A percentile compares a stretch with the other conserved stretches of the same genome.
Evolutionary conservation across 2,329 filamentous ascomycete genomes (phyloP).

Genomic region (Metarhizium brunneum): DNA sequence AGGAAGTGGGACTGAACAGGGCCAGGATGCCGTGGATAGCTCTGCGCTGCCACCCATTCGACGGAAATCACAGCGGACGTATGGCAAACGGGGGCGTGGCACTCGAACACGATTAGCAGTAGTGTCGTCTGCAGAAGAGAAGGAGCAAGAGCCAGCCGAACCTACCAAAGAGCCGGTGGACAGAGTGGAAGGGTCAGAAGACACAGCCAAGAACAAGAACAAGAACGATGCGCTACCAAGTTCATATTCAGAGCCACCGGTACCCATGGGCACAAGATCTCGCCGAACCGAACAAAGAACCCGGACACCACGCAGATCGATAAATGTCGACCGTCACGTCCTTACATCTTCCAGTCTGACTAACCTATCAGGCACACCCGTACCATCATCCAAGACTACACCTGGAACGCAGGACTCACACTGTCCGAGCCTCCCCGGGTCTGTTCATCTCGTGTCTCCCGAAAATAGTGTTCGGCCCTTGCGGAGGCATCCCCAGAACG

Average conservation of each 20-base stretch:
- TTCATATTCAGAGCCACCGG: not conserved
- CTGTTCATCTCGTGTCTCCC: slow-evolving; percentile 16
- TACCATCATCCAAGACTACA: slow-evolving; percentile 25
- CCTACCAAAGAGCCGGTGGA: not conserved
- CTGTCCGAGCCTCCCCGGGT: slow-evolving; percentile 12
- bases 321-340: not conserved
- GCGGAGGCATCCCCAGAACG: slow-evolving; percentile 10
- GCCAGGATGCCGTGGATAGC: slow-evolving; percentile 13
- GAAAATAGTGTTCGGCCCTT: slow-evolving; percentile 10
- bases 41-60: slow-evolving; percentile 19
- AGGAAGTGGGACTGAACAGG: slow-evolving; percentile 11
- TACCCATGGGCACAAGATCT: not conserved
- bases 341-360: slow-evolving; percentile 30
- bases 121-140: slow-evolving; percentile 2
- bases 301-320: slow-evolving; percentile 13
- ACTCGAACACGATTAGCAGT: slow-evolving; percentile 1
- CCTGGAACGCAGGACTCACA: slow-evolving; percentile 25
- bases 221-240: not conserved
- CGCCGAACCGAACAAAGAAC: slow-evolving; percentile 11
- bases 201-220: not conserved
- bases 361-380: slow-evolving; percentile 29
- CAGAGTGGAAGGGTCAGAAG: not conserved
- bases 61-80: slow-evolving; percentile 5
- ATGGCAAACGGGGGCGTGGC: slow-evolving; percentile 1
- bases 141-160: not conserved